Evolutionary conservation across 495 filamentous ascomycete genomes (phyloP).

Genomic region (Bacidia rubella): DNA sequence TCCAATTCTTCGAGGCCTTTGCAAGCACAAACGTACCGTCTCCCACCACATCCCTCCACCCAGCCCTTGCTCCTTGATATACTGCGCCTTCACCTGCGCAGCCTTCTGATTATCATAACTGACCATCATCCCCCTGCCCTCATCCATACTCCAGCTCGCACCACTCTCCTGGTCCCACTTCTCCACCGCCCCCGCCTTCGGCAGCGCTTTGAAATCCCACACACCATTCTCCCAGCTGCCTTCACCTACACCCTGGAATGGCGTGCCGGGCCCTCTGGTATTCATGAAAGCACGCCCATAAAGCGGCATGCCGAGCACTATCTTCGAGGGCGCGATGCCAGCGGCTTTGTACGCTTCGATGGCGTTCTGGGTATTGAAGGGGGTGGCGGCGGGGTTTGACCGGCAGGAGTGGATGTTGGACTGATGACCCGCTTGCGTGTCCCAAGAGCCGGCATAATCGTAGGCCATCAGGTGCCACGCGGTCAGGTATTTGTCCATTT

Average conservation of each 20-base stretch:
- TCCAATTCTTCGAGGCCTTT: too few species aligned
- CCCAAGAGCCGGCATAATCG: slow-evolving; percentile 63
- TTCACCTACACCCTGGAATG: slow-evolving; percentile 53
- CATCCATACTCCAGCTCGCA: slow-evolving; percentile 62
- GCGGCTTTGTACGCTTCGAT: slow-evolving; percentile 46
- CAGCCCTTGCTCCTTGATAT: slow-evolving; percentile 46
- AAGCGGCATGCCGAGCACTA: slow-evolving; percentile 72
- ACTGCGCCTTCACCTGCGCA: slow-evolving; percentile 43
- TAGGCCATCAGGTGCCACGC: slow-evolving; percentile 74
- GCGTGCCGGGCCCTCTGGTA: slow-evolving; percentile 55
- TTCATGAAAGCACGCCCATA: slow-evolving; percentile 70
- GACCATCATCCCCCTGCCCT: slow-evolving; percentile 43
- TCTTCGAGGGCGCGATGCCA: slow-evolving; percentile 51
- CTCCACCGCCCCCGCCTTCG: slow-evolving; percentile 28
- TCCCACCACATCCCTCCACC: slow-evolving; percentile 93
- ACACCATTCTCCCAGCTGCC: slow-evolving; percentile 62
- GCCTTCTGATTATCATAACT: slow-evolving; percentile 49
- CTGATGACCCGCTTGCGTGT: slow-evolving; percentile 52
- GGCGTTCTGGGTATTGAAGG: slow-evolving; percentile 33
- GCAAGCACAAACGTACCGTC: slow-evolving; percentile 27
- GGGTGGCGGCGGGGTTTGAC: slow-evolving; percentile 41
- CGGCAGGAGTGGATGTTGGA: slow-evolving; percentile 53
- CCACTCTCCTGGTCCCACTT: slow-evolving; percentile 24
- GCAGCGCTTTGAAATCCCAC: slow-evolving; percentile 62
- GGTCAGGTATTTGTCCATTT: slow-evolving; percentile 67